phyloP scores from a whole-genome alignment of 768 basidiomycete species.

The Russula earlei region DNA sequence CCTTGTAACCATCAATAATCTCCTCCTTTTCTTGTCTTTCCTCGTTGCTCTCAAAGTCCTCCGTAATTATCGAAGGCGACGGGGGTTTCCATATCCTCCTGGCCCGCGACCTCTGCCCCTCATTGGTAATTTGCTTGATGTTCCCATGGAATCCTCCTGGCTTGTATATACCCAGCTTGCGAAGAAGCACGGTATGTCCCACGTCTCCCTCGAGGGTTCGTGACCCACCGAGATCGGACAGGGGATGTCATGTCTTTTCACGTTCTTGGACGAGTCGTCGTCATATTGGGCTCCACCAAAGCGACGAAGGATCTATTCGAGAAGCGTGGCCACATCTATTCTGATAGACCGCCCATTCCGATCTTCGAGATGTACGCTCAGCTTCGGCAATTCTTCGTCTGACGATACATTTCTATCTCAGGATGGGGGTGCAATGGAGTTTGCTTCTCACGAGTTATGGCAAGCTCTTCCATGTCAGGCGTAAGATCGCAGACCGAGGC shows the following conservation, averaged over 20 bases:
- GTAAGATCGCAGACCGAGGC: conserved; percentile 4
- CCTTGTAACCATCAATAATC: not conserved
- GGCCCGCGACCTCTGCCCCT: not conserved
- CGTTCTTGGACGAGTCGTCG: conserved; percentile 37
- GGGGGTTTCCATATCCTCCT: conserved; percentile 1
- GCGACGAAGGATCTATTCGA: conserved; percentile 41
- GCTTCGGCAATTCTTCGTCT: not conserved
- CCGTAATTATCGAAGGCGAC: not conserved
- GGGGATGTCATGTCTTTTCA: conserved; percentile 17
- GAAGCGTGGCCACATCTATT: conserved; percentile 34
- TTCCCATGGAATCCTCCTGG: not conserved
- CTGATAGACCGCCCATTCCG: not conserved
- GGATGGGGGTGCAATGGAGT: not conserved
- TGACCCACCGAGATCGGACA: not conserved
- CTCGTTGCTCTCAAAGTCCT: not conserved
- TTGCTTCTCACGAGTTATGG: too few species aligned
- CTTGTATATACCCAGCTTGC: not conserved
- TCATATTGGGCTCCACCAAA: conserved; percentile 39
- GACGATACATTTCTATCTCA: not conserved
- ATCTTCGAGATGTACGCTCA: not conserved
- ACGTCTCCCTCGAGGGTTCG: not conserved
- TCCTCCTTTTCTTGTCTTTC: not conserved
- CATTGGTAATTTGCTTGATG: not conserved
- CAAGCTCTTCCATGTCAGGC: not conserved
- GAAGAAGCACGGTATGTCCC: not conserved